A percentile compares a stretch with the other conserved stretches of the same genome.
These are phyloP conservation scores for Yamadazyma siamensis DNA, from an alignment of 1,139 yeast genomes.

Conservation along the genomic window DNA sequence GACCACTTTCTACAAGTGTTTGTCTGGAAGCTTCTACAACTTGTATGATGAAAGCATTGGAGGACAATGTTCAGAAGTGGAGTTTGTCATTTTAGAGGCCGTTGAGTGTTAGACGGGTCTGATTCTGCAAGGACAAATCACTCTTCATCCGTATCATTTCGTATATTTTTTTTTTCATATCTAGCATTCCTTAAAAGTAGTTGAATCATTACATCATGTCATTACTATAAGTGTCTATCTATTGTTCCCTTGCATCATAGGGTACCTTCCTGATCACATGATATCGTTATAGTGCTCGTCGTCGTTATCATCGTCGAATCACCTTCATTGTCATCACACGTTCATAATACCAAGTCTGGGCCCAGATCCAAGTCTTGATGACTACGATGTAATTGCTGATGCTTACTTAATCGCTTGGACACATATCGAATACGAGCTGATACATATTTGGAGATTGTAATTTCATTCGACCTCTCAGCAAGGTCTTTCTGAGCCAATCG, in stretches of 20 bases:
- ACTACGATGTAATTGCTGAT: constrained; percentile 19
- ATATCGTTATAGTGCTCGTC: too few relatives aligned
- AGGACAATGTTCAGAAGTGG: constrained; percentile 35
- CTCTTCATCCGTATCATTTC: constrained; percentile 2
- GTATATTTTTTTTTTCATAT: constrained; percentile 1
- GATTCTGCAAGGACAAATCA: constrained; percentile 2
- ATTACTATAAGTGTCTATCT: not conserved
- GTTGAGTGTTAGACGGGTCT: constrained; percentile 21
- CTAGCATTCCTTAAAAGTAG: constrained; percentile 1
- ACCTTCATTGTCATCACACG: too few relatives aligned
- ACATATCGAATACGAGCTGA: constrained; percentile 1
- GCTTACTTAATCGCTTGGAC: constrained; percentile 19
- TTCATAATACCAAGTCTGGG: constrained; percentile 21
- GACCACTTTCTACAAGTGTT: constrained; percentile 39
- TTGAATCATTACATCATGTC: not conserved
- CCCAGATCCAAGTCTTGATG: constrained; percentile 25
- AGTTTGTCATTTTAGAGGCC: constrained; percentile 33
- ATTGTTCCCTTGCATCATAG: not conserved
- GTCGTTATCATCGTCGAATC: too few relatives aligned
- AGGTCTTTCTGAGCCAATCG: too few relatives aligned
- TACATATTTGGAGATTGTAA: too few relatives aligned
- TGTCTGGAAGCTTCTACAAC: constrained; percentile 43
- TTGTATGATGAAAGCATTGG: constrained; percentile 40
- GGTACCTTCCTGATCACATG: not conserved
- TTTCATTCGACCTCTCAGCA: too few relatives aligned